Evolutionary conservation across 2,329 filamentous ascomycete genomes (phyloP).

Genomic region (Emericellopsis cladophorae): DNA sequence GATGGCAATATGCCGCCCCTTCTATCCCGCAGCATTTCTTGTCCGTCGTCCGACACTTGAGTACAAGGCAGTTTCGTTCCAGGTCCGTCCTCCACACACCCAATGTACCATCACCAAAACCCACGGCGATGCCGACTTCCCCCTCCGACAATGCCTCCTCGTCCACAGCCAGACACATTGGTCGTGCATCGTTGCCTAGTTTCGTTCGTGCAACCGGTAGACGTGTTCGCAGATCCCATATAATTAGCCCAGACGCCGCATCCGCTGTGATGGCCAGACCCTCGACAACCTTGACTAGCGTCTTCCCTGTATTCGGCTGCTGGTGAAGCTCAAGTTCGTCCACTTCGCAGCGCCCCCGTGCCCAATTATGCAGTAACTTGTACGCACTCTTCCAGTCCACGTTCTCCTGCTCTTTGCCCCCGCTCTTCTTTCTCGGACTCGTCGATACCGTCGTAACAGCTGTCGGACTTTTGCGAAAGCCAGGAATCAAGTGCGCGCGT

Average conservation of each 20-base stretch:
- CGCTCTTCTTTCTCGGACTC: conserved; percentile 4
- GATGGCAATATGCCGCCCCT: conserved; percentile 58
- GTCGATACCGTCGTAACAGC: conserved; percentile 4
- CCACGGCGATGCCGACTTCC: conserved; percentile 48
- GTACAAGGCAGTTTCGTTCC: conserved; percentile 25
- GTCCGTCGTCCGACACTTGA: conserved; percentile 45
- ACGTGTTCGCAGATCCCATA: conserved; percentile 61
- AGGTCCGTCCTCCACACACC: conserved; percentile 52
- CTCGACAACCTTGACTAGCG: conserved; percentile 66
- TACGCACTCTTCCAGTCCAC: conserved; percentile 80
- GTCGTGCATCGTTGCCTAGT: conserved; percentile 23
- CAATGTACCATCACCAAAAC: conserved; percentile 61
- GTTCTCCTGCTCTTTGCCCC: neutral
- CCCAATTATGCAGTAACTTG: conserved; percentile 84
- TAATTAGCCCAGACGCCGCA: conserved; percentile 53
- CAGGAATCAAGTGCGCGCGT: conserved; percentile 63
- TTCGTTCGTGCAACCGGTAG: conserved; percentile 39
- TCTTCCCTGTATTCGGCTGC: conserved; percentile 23
- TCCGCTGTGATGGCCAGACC: conserved; percentile 72
- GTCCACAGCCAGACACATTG: conserved; percentile 57
- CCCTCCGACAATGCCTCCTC: conserved; percentile 27
- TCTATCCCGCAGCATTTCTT: conserved; percentile 54
- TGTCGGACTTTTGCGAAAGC: conserved; percentile 26
- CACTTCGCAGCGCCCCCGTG: conserved; percentile 66
- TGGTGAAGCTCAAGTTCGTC: conserved; percentile 55